These are phyloP conservation scores for Crepidotus variabilis DNA, from an alignment of 768 basidiomycete genomes.

Conservation along the genomic window DNA sequence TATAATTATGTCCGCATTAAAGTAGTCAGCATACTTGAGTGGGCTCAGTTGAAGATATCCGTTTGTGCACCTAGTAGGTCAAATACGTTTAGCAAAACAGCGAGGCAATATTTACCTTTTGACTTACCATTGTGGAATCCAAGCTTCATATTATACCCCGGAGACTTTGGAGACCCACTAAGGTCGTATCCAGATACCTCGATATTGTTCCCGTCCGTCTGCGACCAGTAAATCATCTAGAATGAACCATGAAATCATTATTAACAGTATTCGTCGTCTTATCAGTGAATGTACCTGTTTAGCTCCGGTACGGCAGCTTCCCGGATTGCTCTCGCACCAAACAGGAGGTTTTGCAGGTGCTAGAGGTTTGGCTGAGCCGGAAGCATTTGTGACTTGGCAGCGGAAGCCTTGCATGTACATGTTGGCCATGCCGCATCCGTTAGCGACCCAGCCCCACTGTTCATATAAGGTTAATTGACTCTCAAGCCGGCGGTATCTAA, in stretches of 20 bases:
- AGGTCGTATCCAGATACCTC: conserved; percentile 27
- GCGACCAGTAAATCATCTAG: conserved; percentile 23
- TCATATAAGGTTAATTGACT: background rate
- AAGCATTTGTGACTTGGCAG: conserved; percentile 20
- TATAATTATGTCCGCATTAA: too few species aligned
- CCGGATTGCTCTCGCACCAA: conserved; percentile 23
- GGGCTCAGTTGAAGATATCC: conserved; percentile 14
- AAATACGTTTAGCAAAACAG: background rate
- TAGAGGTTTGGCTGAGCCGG: conserved; percentile 12
- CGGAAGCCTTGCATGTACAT: conserved; percentile 26
- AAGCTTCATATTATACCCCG: conserved; percentile 18
- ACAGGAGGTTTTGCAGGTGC: conserved; percentile 18
- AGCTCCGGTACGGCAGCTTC: conserved; percentile 19
- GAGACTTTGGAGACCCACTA: conserved; percentile 31
- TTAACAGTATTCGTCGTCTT: too few species aligned
- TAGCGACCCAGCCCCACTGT: conserved; percentile 11
- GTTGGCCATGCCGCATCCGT: conserved; percentile 22
- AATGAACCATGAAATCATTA: background rate
- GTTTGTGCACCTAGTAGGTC: conserved; percentile 15
- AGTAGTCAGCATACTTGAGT: background rate
- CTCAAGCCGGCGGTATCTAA: background rate
- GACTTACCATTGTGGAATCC: conserved; percentile 18
- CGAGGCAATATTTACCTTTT: background rate
- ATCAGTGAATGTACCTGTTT: conserved; percentile 21
- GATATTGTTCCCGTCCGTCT: conserved; percentile 25